Percentiles rank a stretch among this genome's conserved stretches.
phyloP scores from a whole-genome alignment of 2,329 filamentous ascomycete genomes.

The Sclerotinia glacialis region DNA sequence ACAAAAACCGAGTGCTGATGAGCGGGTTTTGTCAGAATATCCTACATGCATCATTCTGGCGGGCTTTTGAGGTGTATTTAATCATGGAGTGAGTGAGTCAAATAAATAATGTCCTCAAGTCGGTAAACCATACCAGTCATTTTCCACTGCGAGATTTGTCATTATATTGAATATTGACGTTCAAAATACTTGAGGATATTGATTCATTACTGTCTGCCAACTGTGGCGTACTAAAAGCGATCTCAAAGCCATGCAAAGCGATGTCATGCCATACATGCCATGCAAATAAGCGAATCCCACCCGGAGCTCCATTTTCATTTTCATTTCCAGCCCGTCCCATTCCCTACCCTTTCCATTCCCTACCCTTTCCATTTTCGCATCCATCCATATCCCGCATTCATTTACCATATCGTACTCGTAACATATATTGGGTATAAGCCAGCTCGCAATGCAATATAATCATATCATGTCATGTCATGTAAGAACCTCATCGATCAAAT shows the following conservation, averaged over 20 bases:
- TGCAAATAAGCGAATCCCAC: neutral
- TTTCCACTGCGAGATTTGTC: too few relatives aligned
- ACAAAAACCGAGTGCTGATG: too few relatives aligned
- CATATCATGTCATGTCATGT: neutral
- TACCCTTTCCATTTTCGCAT: too few relatives aligned
- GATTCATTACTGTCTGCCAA: too few relatives aligned
- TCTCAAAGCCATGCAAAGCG: neutral
- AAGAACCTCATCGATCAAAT: neutral
- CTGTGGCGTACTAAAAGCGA: neutral
- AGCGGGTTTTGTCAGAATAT: too few relatives aligned
- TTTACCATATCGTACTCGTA: neutral
- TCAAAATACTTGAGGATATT: too few relatives aligned
- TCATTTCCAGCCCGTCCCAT: neutral
- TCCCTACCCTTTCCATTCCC: neutral
- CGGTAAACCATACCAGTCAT: too few relatives aligned
- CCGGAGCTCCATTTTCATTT: neutral
- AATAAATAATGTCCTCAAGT: too few relatives aligned
- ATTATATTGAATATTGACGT: too few relatives aligned
- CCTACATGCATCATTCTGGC: too few relatives aligned
- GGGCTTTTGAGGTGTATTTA: too few relatives aligned
- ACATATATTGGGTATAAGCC: constrained; percentile 1
- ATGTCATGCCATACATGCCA: neutral
- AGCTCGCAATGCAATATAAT: neutral
- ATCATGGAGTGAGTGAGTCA: too few relatives aligned
- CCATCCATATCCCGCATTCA: neutral